phyloP scores from a whole-genome alignment of 2,329 filamentous ascomycete genomes.

The Curvularia lunata region DNA sequence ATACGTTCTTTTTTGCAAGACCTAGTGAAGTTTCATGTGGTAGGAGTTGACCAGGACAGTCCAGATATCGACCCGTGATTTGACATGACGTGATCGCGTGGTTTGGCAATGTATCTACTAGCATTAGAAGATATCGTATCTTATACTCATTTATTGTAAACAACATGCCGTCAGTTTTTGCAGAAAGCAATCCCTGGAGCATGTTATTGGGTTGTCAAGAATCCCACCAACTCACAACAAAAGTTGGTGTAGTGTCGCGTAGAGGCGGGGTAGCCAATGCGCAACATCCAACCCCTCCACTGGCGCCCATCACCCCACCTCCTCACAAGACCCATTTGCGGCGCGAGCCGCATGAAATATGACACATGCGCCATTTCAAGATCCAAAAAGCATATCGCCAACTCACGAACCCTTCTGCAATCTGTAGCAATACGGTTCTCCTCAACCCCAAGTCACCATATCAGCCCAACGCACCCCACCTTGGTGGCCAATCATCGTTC shows the following conservation, averaged over 20 bases:
- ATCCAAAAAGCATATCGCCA: slow-evolving; percentile 25
- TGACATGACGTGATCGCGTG: neutral
- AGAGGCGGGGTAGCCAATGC: slow-evolving; percentile 8
- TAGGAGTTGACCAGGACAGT: neutral
- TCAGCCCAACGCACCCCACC: slow-evolving; percentile 36
- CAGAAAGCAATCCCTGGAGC: neutral
- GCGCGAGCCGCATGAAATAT: slow-evolving; percentile 25
- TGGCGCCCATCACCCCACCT: slow-evolving; percentile 8
- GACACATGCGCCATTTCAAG: slow-evolving; percentile 16
- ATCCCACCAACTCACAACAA: neutral
- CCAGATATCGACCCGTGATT: neutral
- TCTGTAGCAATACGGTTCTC: slow-evolving; percentile 35
- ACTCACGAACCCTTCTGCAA: slow-evolving; percentile 25
- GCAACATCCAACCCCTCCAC: slow-evolving; percentile 4
- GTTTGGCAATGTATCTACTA: neutral
- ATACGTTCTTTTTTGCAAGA: no score
- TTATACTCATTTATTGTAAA: no score
- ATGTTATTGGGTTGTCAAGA: no score
- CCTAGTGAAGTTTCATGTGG: no score
- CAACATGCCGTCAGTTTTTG: no score
- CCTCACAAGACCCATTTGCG: slow-evolving; percentile 18
- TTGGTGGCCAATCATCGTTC: slow-evolving; percentile 38
- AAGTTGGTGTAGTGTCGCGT: neutral
- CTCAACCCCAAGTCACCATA: slow-evolving; percentile 36
- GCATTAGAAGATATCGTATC: neutral